Base-by-base conservation (phyloP, 2,329 filamentous ascomycete genomes). In the Ophiobolus disseminans region DNA sequence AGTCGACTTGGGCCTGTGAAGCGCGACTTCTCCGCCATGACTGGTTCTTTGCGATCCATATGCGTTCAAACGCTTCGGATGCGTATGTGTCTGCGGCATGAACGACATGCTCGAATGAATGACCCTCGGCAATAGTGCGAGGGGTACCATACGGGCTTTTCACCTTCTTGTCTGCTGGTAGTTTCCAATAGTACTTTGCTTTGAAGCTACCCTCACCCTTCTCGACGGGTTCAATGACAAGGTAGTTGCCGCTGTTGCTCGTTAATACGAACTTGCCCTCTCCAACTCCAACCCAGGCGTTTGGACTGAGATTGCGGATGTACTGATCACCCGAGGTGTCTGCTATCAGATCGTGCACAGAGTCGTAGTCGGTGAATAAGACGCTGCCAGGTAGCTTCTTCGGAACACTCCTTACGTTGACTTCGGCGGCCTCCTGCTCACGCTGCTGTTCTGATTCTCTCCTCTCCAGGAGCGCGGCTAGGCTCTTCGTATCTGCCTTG, bases 291-390 rank as follows among this genome's bases (percentile, higher is more conserved):
- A 97, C 91, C 94, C 94, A 99, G 0, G 90, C 81, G 66, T 89
- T 78, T 11, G 79, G 80, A 67, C 91, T 96, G 16, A 95, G 78
- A 13, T 82, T 78, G 35, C 90, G 85, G 52, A 97, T 91, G 65
- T 92, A 87, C 35, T 80, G 80, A 64, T 97, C 93, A 21, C 84
- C 85, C 2, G 86, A 88, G 1, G 86, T 87, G 69, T 97, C 93
- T 35, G 87, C 82, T 26, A 99, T 87, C 11, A 99, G 82, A 63
- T 97, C 94, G 57, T 91, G 87, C n/a, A 99, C 86, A 2, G 88
- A 93, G 48, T 89, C 88, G 70, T 97, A 99, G 61, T 96, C 90
- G 6, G 90, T 93, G 65, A 97, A 96, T 0, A 84, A 88, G 22
- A 97, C 76, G 16, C 79, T 81, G 9, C 80, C 72, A 2, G 66